Percentiles rank a stretch among this genome's conserved stretches.
Conservation (phyloP, 768 basidiomycete genomes). For the Psilocybe cyanescens region DNA sequence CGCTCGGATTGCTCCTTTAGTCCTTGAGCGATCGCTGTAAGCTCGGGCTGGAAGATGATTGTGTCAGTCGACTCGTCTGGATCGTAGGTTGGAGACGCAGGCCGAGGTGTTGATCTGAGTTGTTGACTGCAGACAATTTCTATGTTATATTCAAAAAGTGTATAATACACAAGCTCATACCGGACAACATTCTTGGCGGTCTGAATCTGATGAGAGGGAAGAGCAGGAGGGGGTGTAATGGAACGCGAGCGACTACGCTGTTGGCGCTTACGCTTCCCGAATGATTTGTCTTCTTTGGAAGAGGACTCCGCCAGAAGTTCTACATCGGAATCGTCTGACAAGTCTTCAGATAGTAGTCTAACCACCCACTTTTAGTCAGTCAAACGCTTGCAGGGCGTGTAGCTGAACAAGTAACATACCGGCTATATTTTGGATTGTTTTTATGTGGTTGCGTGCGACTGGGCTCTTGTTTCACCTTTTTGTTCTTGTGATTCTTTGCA, state of each 20-base stretch:
- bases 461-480: constrained; percentile 39
- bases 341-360: constrained; percentile 44
- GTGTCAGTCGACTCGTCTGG: constrained; percentile 50
- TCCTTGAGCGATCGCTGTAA: constrained; percentile 55
- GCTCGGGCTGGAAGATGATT: constrained; percentile 62
- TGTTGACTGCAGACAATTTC: constrained; percentile 42
- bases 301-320: constrained; percentile 30
- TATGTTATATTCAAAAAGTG: background rate
- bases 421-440: constrained; percentile 39
- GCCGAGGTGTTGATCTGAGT: constrained; percentile 42
- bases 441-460: constrained; percentile 41
- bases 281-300: constrained; percentile 34
- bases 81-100: constrained; percentile 52
- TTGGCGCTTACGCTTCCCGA: constrained; percentile 46
- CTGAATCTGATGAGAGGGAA: constrained; percentile 56
- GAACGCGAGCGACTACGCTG: constrained; percentile 68
- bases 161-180: constrained; percentile 38
- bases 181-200: constrained; percentile 63
- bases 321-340: constrained; percentile 49
- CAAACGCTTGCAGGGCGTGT: background rate
- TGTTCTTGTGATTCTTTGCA: constrained; percentile 32
- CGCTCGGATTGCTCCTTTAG: constrained; percentile 31
- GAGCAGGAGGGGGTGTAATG: constrained; percentile 74
- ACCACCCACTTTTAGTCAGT: background rate
- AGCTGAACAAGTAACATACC: constrained; percentile 35